Conservation (phyloP, 352 stramenopile genomes). For the Thraustotheca clavata region DNA sequence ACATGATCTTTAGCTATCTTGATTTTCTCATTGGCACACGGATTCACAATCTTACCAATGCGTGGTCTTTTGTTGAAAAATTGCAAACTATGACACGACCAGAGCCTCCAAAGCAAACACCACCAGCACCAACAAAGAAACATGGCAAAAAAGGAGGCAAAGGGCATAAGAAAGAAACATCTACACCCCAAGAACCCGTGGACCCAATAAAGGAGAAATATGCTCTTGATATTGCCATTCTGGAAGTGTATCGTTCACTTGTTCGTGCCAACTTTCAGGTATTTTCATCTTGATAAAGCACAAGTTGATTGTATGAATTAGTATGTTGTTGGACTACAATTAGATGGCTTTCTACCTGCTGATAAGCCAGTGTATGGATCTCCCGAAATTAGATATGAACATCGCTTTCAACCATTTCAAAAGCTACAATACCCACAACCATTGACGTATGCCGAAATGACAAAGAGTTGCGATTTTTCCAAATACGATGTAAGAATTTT, state of each 20-base stretch:
- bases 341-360: slow-evolving; percentile 44
- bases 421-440: slow-evolving; percentile 58
- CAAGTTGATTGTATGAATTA: background rate
- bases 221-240: slow-evolving; percentile 66
- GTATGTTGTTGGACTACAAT: slow-evolving; percentile 49
- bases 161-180: background rate
- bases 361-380: slow-evolving; percentile 51
- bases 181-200: slow-evolving; percentile 8
- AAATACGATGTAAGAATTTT: slow-evolving; percentile 52
- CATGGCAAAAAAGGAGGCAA: slow-evolving; percentile 10
- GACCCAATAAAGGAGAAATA: slow-evolving; percentile 51
- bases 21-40: slow-evolving; percentile 79
- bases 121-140: background rate
- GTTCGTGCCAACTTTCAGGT: slow-evolving; percentile 78
- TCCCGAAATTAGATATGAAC: slow-evolving; percentile 57
- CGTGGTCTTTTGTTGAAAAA: slow-evolving; percentile 75
- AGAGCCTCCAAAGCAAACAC: slow-evolving; percentile 8
- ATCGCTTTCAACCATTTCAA: slow-evolving; percentile 70
- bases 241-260: slow-evolving; percentile 57
- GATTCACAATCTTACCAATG: slow-evolving; percentile 72
- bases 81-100: slow-evolving; percentile 61
- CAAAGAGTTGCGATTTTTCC: slow-evolving; percentile 74
- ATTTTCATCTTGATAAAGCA: background rate
- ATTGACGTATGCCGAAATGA: slow-evolving; percentile 60
- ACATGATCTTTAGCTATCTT: slow-evolving; percentile 42